Evolutionary conservation across 2,329 filamentous ascomycete species (phyloP).

Genomic region (Leptographium radiaticola): DNA sequence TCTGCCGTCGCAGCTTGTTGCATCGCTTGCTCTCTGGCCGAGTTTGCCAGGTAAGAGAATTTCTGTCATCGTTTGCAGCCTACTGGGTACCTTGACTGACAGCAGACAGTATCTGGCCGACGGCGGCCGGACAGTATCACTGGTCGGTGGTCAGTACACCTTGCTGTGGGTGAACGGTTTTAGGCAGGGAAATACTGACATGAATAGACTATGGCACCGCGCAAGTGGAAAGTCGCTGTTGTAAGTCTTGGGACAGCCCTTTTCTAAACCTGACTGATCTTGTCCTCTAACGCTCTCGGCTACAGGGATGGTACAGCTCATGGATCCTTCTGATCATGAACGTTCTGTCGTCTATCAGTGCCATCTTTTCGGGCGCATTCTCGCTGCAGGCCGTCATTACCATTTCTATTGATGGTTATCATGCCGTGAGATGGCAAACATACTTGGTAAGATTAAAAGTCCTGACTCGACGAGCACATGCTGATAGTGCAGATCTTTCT

Average conservation of each 20-base stretch:
- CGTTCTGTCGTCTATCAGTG: constrained; percentile 1
- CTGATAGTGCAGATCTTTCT: background rate
- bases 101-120: background rate
- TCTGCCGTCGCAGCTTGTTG: background rate
- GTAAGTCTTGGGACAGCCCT: background rate
- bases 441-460: background rate
- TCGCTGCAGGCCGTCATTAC: constrained; percentile 2
- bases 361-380: constrained; percentile 2
- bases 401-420: background rate
- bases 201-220: too few species aligned
- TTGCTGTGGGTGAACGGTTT: background rate
- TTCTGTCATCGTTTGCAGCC: too few species aligned
- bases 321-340: constrained; percentile 2
- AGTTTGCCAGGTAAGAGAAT: background rate
- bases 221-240: too few species aligned
- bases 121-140: background rate
- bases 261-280: background rate
- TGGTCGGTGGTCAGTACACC: background rate
- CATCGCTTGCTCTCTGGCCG: constrained; percentile 2
- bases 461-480: background rate
- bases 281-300: background rate
- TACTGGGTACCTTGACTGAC: too few species aligned
- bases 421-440: background rate
- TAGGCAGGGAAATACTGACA: too few species aligned
- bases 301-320: constrained; percentile 2